Evolutionary conservation across 1,139 yeast genomes (phyloP).

Genomic region (Meyerozyma smithsonii): DNA sequence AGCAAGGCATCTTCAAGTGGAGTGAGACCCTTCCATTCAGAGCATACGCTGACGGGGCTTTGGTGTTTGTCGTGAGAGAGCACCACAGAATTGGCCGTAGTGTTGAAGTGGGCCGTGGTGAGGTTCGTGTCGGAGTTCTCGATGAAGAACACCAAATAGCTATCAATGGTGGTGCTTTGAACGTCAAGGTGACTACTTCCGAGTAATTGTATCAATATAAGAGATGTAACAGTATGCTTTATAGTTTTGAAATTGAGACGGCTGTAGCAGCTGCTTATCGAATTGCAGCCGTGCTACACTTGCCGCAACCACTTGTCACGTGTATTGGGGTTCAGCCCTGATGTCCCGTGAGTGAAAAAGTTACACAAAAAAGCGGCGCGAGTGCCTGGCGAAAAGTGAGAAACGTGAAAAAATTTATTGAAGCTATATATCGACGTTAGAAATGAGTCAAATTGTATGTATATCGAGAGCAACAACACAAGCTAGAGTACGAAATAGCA

Average conservation of each 20-base stretch:
- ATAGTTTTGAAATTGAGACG: too few species aligned
- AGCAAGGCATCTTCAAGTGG: constrained; percentile 47
- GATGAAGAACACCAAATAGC: constrained; percentile 26
- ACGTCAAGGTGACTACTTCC: constrained; percentile 20
- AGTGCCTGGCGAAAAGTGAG: constrained; percentile 11
- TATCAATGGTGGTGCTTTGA: constrained; percentile 27
- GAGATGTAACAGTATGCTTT: too few species aligned
- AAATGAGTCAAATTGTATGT: constrained; percentile 21
- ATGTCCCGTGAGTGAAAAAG: constrained; percentile 11
- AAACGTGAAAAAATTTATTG: constrained; percentile 10
- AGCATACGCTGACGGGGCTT: constrained; percentile 54
- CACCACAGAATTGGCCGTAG: constrained; percentile 75
- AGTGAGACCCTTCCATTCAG: constrained; percentile 67
- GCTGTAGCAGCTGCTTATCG: neutral
- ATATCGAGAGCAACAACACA: neutral
- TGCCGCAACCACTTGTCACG: constrained; percentile 6
- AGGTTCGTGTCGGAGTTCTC: constrained; percentile 35
- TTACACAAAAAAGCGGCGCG: constrained; percentile 14
- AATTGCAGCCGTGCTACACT: neutral
- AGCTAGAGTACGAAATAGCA: neutral
- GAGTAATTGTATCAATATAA: constrained; percentile 1
- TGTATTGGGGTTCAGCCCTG: constrained; percentile 6
- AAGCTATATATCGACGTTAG: constrained; percentile 3
- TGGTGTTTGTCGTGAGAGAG: constrained; percentile 58
- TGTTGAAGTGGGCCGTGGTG: constrained; percentile 56